Base-by-base conservation (phyloP, 768 basidiomycete species). In the Suillus weaverae region DNA sequence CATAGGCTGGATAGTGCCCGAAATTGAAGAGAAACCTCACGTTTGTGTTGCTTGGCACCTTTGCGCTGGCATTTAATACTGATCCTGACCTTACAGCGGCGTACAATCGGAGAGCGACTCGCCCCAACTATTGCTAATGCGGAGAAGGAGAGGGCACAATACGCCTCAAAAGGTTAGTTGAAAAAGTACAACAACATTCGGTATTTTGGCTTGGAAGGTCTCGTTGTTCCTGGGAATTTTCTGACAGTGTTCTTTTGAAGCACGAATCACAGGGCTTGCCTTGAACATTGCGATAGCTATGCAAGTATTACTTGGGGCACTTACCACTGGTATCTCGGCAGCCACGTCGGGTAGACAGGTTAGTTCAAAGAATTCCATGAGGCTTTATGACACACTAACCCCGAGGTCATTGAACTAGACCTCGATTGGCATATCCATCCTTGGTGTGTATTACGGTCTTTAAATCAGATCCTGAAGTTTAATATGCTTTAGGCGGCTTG, bases 301-400 rank as follows among this genome's bases (percentile, higher is more conserved):
- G 43, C 90, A 91, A 70, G 85, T 91, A 4, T 44, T 88, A 0
- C 74, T 91, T 35, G 89, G 89, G 7, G 83, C 89, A 2, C 76
- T 91, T 35, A 90, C 88, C 7, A 91, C 89, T 0, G 89, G 85
- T 0, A 66, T 90, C 18, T 81, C 89, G 0, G 86, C 86, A 6
- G 78, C 76, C 5, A 73, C 79, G 8, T 72, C 67, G 22, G 82
- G 80, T 8, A 76, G 65, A 9, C 78, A 81, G 77, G 85, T 81
- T 59, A 61, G 80, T 72, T 16, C 20, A 39, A 46, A 38, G 41
- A 20, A 26, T 4, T 50, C 14, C 33, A 35, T 26, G 18, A 39
- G 14, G 2, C 3, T 26, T 36, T 13, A 0, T 2, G 14, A 38
- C 10, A 35, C 8, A 26, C 51, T 74, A 20, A 71, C 36, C 20